A percentile compares a stretch with the other conserved stretches of the same genome.
These are phyloP conservation scores for Quercus parvula DNA, from an alignment of 306 rosid species.

Conservation along the genomic window DNA sequence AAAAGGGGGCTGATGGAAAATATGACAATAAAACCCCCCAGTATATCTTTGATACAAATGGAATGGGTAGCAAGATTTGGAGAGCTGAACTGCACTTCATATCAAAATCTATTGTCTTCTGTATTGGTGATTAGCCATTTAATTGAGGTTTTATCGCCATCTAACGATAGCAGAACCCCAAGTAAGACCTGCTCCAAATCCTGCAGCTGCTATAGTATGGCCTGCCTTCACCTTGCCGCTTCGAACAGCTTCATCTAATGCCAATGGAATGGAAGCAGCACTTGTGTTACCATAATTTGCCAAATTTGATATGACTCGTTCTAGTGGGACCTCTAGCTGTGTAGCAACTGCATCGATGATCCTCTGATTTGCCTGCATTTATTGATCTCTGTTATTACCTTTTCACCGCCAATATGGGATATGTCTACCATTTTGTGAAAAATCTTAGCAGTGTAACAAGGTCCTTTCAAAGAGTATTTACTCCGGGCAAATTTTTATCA, in stretches of 20 bases:
- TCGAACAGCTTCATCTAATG: conserved; percentile 91
- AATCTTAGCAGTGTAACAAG: background rate
- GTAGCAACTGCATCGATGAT: conserved; percentile 82
- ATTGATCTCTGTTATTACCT: background rate
- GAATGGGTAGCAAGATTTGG: background rate
- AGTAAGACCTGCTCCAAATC: conserved; percentile 94
- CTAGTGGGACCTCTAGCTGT: conserved; percentile 67
- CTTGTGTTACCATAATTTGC: conserved; percentile 94
- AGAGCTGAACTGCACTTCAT: background rate
- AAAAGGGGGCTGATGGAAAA: conserved; percentile 16
- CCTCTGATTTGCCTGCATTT: conserved; percentile 92
- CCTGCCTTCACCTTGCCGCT: conserved; percentile 75
- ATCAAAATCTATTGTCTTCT: background rate
- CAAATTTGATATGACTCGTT: conserved; percentile 84
- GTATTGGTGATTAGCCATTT: background rate
- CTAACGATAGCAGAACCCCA: conserved; percentile 89
- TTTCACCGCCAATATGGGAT: background rate
- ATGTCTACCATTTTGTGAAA: background rate
- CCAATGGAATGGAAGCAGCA: conserved; percentile 91
- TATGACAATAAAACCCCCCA: background rate
- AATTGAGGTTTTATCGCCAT: conserved; percentile 57
- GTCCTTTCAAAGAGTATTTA: too few relatives aligned
- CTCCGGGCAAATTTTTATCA: too few relatives aligned
- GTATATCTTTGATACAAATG: background rate
- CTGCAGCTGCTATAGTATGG: conserved; percentile 80